Evolutionary conservation across 2,329 filamentous ascomycete species (phyloP), one percentile per base, ranked within the genome.

Genomic region (Alternaria rosae): DNA sequence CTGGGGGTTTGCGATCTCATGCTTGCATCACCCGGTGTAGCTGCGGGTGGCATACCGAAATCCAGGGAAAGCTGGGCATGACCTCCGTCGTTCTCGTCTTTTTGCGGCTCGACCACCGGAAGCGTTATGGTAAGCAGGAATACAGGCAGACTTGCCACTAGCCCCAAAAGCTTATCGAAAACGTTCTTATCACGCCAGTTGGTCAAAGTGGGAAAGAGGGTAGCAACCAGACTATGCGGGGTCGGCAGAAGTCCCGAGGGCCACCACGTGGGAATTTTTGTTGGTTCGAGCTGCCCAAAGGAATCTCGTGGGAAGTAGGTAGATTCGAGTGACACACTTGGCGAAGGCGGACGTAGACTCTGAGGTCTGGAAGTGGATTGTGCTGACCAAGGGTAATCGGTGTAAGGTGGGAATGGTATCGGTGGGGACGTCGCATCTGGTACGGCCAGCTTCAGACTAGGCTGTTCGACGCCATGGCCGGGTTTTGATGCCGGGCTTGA

Each of bases 81-180:
- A 10, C 55, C 62, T 11, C 53, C 62, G 4, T 66, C 68, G 8
- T 80, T 77, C 5, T 85, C 82, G 1, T 76, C 77, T 35, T 80
- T 84, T 20, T 87, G 85, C 1, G 87, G 87, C 71, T 98, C 94
- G 6, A 97, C 92, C 1, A 99, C 93, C 0, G 96, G 95, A 5
- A 99, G 80, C 0, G 95, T 99, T 48, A 95, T 88, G 1, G 94
- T 94, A 5, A 99, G 84, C 3, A 98, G 81, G 65, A 99, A 92
- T 38, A 99, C 93, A 70, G 91, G 96, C 1, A 94, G 92, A n/a
- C 93, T 90, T 8, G 94, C 94, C 38, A 96, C 85, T 11, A 95
- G 72, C 43, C 93, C 94, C 50, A 97, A 82, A 45, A 93, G 81
- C 73, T 92, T 93, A 71, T 94, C 94, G 88, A 90, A 93, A n/a